Evolutionary conservation across 345 rosid species (phyloP).

Genomic region (Moricandia moricandioides): DNA sequence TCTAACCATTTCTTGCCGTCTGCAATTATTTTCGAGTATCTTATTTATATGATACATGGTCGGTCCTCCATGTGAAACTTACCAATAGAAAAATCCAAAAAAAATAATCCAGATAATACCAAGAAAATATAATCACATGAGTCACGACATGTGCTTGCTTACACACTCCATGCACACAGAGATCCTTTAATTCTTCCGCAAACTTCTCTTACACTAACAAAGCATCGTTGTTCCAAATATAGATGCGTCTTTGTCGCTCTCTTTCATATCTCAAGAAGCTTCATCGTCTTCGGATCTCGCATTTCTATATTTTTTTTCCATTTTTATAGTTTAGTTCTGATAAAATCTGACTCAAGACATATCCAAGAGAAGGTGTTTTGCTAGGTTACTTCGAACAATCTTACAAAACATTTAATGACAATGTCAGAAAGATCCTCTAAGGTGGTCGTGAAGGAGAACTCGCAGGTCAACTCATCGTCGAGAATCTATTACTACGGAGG

Average conservation of each 20-base stretch:
- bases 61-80: conserved; percentile 24
- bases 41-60: neutral
- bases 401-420: conserved; percentile 16
- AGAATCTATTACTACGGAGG: conserved; percentile 67
- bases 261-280: conserved; percentile 24
- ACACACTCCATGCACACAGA: conserved; percentile 26
- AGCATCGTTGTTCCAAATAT: conserved; percentile 29
- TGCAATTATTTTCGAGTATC: conserved; percentile 7
- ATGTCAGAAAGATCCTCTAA: conserved; percentile 44
- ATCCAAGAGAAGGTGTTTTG: conserved; percentile 1
- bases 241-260: conserved; percentile 31
- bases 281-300: conserved; percentile 38
- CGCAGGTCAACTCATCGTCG: conserved; percentile 55
- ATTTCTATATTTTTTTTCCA: neutral
- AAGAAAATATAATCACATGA: neutral
- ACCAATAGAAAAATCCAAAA: conserved; percentile 14
- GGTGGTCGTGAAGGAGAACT: conserved; percentile 59
- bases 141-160: conserved; percentile 34
- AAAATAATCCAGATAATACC: conserved; percentile 1
- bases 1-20: conserved; percentile 27
- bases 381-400: neutral
- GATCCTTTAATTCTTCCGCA: conserved; percentile 42
- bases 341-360: conserved; percentile 23
- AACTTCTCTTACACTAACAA: conserved; percentile 36
- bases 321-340: conserved; percentile 2